Evolutionary conservation across 768 basidiomycete genomes (phyloP), one percentile per base, ranked within the genome.

Genomic region (Xerocomellus dryophilus): DNA sequence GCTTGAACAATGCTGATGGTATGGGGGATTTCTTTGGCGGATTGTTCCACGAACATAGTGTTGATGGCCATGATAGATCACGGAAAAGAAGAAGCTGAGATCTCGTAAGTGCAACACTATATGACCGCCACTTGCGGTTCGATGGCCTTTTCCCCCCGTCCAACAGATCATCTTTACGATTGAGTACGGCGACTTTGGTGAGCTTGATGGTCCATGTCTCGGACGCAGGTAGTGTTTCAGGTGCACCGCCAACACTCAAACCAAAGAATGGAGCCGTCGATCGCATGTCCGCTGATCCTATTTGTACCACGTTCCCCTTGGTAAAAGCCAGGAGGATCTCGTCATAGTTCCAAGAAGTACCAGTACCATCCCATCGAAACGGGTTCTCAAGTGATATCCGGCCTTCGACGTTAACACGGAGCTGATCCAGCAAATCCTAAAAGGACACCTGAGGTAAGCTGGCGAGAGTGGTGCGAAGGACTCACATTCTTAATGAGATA

Each of bases 21-120:
- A 81, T 71, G 51, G 77, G 66, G 2, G 70, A 34, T 34, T 71
- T 64, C 15, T 71, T 71, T 17, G 70, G 68, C 17, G 69, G 49
- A 57, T 74, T 67, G 49, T 74, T 71, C 68, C 80, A 76, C 42
- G 75, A 69, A 50, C 76, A 71, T 31, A 86, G 61, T 20, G 73
- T 66, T 38, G 70, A 62, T 3, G 80, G 79, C 82, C 80, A 85
- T 14, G 79, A 64, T 4, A 80, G 67, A 69, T 93, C 90, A 27
- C 88, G 87, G 73, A 93, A 94, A 68, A 98, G 88, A 42, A 98
- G 78, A 5, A 99, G 76, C 63, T 98, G 96, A 5, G 93, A 94
- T 23, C 84, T 87, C 4, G 93, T 94, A 51, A 99, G 76, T 46
- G 95, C 77, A 9, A 93, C 89, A 57, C 83, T 86, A 80, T 86